Evolutionary conservation across 2,329 filamentous ascomycete species (phyloP), one percentile per base, ranked within the genome.

Genomic region (Endothia cerciana): DNA sequence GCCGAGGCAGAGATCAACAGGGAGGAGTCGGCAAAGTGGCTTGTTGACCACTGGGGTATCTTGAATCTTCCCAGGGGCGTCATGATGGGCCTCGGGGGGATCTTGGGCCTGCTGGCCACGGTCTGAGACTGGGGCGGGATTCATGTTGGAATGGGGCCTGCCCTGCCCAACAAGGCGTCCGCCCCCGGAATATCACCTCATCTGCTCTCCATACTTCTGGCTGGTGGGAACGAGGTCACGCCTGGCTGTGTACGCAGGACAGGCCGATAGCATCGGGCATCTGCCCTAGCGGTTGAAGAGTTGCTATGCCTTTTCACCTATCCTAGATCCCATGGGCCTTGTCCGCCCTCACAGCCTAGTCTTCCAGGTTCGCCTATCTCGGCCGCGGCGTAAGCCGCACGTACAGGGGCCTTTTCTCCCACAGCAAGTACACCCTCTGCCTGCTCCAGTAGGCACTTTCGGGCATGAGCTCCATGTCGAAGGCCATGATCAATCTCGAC

Each of bases 11-110:
- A 75, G 4, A 70, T 77, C 38, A 55, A 78, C 58, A 55, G 62
- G 47, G 79, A 78, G 55, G 80, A 83, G 75, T 82, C 77, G 0
- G 77, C 78, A 8, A 83, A 85, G 73, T 78, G 76, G 65, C 73
- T 88, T 70, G 78, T 88, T 45, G 85, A 88, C 70, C 77, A 76
- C 65, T 89, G 86, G 86, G 85, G 78, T 3, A 75, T 79, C 60
- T 71, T 87, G 70, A 87, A 87, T 70, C 68, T 87, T 11, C 49
- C 49, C 11, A 57, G 64, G 28, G 64, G 51, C 4, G 41, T 65
- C 36, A 43, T 79, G 74, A 77, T 2, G 63, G 49, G 62, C 72
- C 36, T 51, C 65, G 41, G 68, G 69, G 33, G 70, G 67, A 56
- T 65, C 1, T 40, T 65, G 33, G 63, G 63, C 15, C 51, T 62